These are phyloP conservation scores for Pseudogymnoascus sp. DNA, from an alignment of 2,329 filamentous ascomycete genomes.

Conservation along the genomic window DNA sequence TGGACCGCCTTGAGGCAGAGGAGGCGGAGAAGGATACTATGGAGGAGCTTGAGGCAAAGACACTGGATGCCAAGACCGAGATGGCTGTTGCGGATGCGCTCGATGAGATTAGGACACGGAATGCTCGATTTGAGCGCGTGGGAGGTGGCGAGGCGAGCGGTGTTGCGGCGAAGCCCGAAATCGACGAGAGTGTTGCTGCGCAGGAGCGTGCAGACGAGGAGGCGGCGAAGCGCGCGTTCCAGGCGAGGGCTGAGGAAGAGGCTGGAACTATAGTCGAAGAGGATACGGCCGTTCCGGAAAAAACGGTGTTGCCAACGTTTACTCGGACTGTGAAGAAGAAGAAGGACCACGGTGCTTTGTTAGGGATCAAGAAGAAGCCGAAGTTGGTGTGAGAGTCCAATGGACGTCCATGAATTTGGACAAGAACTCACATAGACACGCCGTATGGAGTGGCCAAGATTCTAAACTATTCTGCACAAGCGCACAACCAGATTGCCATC, in stretches of 20 bases:
- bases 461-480: neutral
- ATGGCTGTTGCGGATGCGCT: constrained; percentile 95
- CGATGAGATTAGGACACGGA: constrained; percentile 87
- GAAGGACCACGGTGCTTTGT: constrained; percentile 63
- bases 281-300: constrained; percentile 18
- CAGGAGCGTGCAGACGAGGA: constrained; percentile 79
- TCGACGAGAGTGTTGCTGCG: constrained; percentile 53
- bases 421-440: neutral
- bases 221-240: constrained; percentile 70
- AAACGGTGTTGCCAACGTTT: constrained; percentile 38
- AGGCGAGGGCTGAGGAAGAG: constrained; percentile 25
- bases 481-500: neutral
- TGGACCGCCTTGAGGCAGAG: constrained; percentile 76
- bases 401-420: neutral
- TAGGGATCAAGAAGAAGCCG: constrained; percentile 84
- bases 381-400: constrained; percentile 41
- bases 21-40: constrained; percentile 82
- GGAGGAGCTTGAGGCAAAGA: constrained; percentile 91
- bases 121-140: constrained; percentile 76
- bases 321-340: constrained; percentile 77
- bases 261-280: constrained; percentile 29
- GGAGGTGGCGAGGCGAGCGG: constrained; percentile 54
- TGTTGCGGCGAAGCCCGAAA: constrained; percentile 33
- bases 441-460: neutral
- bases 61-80: constrained; percentile 81